Evolutionary conservation across 164 flowering plant species (phyloP).

Genomic region (Litsea cubeba): DNA sequence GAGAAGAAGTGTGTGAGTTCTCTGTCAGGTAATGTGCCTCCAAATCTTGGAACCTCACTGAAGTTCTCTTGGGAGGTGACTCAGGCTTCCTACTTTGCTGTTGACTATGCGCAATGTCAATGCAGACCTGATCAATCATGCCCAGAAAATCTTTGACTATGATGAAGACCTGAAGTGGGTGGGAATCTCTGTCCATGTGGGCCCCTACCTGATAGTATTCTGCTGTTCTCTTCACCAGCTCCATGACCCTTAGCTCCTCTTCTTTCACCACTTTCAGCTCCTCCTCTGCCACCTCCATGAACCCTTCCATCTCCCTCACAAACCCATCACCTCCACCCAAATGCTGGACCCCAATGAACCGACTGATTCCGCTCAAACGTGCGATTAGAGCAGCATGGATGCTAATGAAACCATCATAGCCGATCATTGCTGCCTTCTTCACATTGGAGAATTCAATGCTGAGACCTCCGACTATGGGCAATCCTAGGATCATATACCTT

Average conservation of each 20-base stretch:
- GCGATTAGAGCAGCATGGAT: conserved; percentile 27
- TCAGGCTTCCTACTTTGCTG: conserved; percentile 41
- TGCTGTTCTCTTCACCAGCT: conserved; percentile 59
- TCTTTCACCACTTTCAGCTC: conserved; percentile 51
- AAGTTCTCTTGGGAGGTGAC: conserved; percentile 14
- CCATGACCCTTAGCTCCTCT: conserved; percentile 60
- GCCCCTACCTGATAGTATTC: conserved; percentile 70
- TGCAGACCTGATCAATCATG: conserved; percentile 66
- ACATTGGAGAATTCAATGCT: conserved; percentile 62
- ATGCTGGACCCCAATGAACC: conserved; percentile 18
- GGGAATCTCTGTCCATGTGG: conserved; percentile 33
- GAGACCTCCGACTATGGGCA: conserved; percentile 54
- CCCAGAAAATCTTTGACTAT: conserved; percentile 66
- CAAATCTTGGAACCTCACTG: conserved; percentile 39
- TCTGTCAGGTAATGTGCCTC: conserved; percentile 45
- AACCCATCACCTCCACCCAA: conserved; percentile 30
- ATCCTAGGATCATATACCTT: conserved; percentile 52
- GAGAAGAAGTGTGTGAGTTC: conserved; percentile 12
- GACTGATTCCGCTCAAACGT: conserved; percentile 29
- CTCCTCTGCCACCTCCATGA: conserved; percentile 49
- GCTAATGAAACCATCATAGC: conserved; percentile 31
- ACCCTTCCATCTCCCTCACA: conserved; percentile 50
- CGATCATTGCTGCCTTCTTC: conserved; percentile 61
- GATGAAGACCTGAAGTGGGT: conserved; percentile 53
- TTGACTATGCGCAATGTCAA: conserved; percentile 39